Conservation (phyloP, 23 red algal genomes). For the Agarophyton chilense region DNA sequence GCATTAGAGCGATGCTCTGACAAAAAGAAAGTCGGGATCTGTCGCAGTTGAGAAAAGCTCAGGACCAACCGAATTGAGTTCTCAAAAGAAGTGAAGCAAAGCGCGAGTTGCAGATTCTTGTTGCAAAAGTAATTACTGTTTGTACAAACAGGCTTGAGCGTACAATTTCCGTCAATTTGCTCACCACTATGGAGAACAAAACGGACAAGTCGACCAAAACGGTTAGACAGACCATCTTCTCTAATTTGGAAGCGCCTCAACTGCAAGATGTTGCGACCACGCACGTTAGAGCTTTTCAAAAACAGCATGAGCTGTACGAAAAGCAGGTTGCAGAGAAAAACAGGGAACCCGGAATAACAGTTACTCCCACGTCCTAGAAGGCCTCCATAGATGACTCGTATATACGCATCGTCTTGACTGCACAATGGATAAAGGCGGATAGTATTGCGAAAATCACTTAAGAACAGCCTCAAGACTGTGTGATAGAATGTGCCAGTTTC, state of each 20-base stretch:
- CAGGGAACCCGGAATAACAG: not conserved
- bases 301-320: constrained; percentile 22
- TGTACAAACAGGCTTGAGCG: no score
- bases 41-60: no score
- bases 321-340: constrained; percentile 35
- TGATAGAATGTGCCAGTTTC: not conserved
- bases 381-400: constrained; percentile 25
- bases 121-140: no score
- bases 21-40: no score
- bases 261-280: constrained; percentile 1
- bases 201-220: no score
- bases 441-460: not conserved
- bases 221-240: constrained; percentile 16
- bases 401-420: constrained; percentile 6
- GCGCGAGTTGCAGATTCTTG: no score
- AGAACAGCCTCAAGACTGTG: constrained; percentile 7
- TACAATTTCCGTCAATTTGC: no score
- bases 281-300: constrained; percentile 16
- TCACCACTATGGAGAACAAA: no score
- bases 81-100: no score
- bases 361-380: constrained; percentile 32
- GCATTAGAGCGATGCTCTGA: no score
- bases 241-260: constrained; percentile 17
- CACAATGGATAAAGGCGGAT: constrained; percentile 12
- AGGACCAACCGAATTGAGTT: no score